Percentiles rank a stretch among this genome's conserved stretches.
Conservation (phyloP, 2,329 filamentous ascomycete genomes). For the Verticillium alfalfae region DNA sequence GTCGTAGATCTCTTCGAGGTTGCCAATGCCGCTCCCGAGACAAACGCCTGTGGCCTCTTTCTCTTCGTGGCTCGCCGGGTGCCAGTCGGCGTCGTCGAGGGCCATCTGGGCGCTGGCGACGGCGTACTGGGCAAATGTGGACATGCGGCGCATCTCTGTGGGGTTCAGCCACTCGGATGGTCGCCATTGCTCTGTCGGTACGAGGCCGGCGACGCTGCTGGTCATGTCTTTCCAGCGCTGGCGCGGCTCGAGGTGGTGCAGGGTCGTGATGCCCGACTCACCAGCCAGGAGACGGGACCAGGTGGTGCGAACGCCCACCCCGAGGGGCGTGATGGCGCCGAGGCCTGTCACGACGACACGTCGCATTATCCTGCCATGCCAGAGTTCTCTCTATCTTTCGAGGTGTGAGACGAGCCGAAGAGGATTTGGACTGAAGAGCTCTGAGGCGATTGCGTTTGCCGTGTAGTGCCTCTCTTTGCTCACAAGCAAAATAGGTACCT, state of each 20-base stretch:
- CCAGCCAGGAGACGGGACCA: constrained; percentile 79
- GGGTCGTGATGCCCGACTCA: constrained; percentile 73
- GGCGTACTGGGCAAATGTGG: constrained; percentile 88
- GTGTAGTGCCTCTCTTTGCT: too few species aligned
- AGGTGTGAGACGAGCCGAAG: not conserved
- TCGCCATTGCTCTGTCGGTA: constrained; percentile 56
- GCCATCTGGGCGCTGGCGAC: constrained; percentile 84
- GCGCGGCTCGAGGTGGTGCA: constrained; percentile 53
- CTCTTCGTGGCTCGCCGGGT: constrained; percentile 52
- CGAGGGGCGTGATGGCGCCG: constrained; percentile 77
- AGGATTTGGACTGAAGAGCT: not conserved
- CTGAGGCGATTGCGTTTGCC: not conserved
- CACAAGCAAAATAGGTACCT: too few species aligned
- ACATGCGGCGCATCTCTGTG: constrained; percentile 69
- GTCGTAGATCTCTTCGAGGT: constrained; percentile 82
- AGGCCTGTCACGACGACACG: constrained; percentile 81
- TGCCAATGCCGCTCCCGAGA: constrained; percentile 91
- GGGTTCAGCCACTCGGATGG: constrained; percentile 47
- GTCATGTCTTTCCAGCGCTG: constrained; percentile 65
- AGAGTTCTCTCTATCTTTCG: not conserved
- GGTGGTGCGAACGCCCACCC: constrained; percentile 68
- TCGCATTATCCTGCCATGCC: constrained; percentile 48
- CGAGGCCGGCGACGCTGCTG: constrained; percentile 77
- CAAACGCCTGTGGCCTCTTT: constrained; percentile 81
- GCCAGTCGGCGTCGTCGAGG: constrained; percentile 75